Conservation (phyloP, 2,329 filamentous ascomycete species). For the Sarocladiaceae sp. region DNA sequence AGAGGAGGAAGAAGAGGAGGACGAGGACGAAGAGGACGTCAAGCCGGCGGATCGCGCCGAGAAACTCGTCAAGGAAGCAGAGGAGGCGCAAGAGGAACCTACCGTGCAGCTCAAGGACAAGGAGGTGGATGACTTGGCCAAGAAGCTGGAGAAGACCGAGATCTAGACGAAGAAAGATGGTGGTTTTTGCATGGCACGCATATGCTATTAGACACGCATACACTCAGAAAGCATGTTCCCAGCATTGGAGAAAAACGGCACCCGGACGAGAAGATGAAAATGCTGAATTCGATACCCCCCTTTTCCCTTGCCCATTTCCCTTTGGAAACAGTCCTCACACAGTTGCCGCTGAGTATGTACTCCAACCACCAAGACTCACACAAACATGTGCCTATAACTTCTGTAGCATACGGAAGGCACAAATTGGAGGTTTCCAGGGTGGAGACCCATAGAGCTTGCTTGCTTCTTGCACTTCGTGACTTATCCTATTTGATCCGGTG, state of each 20-base stretch:
- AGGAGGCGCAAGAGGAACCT: conserved; percentile 67
- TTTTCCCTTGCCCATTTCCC: not conserved
- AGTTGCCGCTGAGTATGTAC: too few relatives aligned
- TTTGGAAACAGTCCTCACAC: too few relatives aligned
- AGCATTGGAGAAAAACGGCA: not conserved
- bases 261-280: conserved; percentile 2
- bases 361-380: too few relatives aligned
- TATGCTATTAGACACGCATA: not conserved
- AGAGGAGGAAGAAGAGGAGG: conserved; percentile 61
- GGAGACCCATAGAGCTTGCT: too few relatives aligned
- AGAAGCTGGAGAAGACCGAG: conserved; percentile 65
- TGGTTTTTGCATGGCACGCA: not conserved
- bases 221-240: not conserved
- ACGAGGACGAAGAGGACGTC: conserved; percentile 61
- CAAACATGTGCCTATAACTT: too few relatives aligned
- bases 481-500: too few relatives aligned
- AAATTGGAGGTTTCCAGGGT: too few relatives aligned
- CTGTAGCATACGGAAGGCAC: too few relatives aligned
- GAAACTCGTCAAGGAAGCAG: conserved; percentile 62
- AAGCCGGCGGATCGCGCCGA: conserved; percentile 60
- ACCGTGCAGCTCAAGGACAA: conserved; percentile 65
- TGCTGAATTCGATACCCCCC: conserved; percentile 9
- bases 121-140: conserved; percentile 75
- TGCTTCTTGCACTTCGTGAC: too few relatives aligned
- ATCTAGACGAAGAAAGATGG: conserved; percentile 30